Conservation (phyloP, 139 green algal species). For the Tetraselmis striata region DNA sequence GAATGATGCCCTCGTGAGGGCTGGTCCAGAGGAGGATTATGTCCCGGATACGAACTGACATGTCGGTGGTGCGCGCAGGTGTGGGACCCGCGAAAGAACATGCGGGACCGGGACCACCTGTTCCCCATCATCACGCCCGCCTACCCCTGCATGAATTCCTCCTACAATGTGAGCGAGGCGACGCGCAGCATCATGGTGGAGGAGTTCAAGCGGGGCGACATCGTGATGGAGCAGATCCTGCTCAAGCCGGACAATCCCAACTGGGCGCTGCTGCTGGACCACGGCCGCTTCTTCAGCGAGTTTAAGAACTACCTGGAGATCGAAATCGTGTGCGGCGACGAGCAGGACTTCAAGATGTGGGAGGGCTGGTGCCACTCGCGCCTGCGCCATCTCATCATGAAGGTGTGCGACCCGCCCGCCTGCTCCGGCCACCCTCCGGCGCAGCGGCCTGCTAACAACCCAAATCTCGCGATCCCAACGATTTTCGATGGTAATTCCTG, state of each 20-base stretch:
- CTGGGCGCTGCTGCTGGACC: constrained; percentile 64
- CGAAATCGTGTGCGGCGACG: constrained; percentile 59
- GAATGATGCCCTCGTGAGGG: constrained; percentile 4
- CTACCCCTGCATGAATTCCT: constrained; percentile 94
- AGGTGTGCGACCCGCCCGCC: too few species aligned
- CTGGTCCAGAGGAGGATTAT: too few species aligned
- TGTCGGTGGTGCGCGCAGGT: too few species aligned
- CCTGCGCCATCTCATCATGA: constrained; percentile 65
- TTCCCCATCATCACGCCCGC: constrained; percentile 97
- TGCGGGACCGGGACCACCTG: constrained; percentile 65
- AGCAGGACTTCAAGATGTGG: constrained; percentile 73
- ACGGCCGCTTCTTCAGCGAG: constrained; percentile 60
- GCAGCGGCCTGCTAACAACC: too few species aligned
- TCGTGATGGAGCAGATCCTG: constrained; percentile 42
- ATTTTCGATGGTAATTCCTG: too few species aligned
- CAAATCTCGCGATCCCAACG: too few species aligned
- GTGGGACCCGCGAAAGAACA: constrained; percentile 81
- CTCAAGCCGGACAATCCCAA: constrained; percentile 25
- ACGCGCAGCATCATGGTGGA: constrained; percentile 39
- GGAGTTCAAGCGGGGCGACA: constrained; percentile 54
- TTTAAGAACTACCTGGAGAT: constrained; percentile 84
- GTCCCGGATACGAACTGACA: too few species aligned
- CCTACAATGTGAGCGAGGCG: constrained; percentile 85
- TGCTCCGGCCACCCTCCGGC: too few species aligned
- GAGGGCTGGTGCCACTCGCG: constrained; percentile 80